Conservation (phyloP, 2,329 filamentous ascomycete genomes). For the Paecilomyces dactylethromorphus region DNA sequence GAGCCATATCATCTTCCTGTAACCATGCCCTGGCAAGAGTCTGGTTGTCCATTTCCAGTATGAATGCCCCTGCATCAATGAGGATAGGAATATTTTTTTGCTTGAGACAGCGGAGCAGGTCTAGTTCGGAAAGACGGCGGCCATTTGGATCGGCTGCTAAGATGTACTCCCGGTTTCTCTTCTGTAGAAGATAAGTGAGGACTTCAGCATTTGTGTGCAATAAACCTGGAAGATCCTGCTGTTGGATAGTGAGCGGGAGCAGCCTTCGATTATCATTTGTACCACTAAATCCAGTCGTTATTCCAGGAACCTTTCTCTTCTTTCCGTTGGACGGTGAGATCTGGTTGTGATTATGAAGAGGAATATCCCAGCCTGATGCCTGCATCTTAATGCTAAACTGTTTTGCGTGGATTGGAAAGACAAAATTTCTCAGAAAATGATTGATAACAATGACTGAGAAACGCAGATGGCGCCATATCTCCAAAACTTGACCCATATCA, state of each 20-base stretch:
- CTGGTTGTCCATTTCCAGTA: conserved; percentile 55
- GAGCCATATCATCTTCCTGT: conserved; percentile 34
- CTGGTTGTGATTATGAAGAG: conserved; percentile 32
- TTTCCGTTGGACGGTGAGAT: not conserved
- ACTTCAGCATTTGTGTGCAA: conserved; percentile 60
- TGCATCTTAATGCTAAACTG: conserved; percentile 59
- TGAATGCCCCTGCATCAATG: conserved; percentile 59
- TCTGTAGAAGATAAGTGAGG: conserved; percentile 50
- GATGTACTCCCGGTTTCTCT: conserved; percentile 45
- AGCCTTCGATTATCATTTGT: conserved; percentile 60
- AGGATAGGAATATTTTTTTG: conserved; percentile 43
- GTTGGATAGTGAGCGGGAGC: conserved; percentile 55
- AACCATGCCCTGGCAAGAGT: conserved; percentile 48
- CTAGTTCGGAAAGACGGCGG: conserved; percentile 38
- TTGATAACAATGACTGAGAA: conserved; percentile 49
- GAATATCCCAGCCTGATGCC: conserved; percentile 63
- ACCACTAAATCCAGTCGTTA: conserved; percentile 64
- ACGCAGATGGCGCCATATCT: conserved; percentile 47
- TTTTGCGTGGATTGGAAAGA: conserved; percentile 60
- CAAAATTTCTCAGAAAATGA: conserved; percentile 56
- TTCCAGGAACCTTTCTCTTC: conserved; percentile 9
- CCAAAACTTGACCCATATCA: conserved; percentile 44
- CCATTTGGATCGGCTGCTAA: conserved; percentile 21
- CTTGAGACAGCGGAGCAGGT: conserved; percentile 39
- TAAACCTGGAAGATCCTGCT: conserved; percentile 53